Evolutionary conservation across 441 rosid genomes (phyloP).

Genomic region (Populus hybrid): DNA sequence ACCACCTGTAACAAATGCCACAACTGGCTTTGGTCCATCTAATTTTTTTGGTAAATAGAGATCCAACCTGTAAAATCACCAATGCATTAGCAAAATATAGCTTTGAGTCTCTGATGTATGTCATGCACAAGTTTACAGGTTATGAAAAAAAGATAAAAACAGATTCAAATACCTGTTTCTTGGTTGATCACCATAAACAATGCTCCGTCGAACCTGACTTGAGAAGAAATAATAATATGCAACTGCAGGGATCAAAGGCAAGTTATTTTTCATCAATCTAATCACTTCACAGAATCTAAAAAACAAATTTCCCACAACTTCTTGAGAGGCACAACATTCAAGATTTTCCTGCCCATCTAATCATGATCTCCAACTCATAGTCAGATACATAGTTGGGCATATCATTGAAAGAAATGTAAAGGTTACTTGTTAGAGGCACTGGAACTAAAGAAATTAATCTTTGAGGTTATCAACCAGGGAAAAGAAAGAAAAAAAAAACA

Average conservation of each 20-base stretch:
- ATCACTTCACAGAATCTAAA: not conserved
- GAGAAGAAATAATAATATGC: slow-evolving; percentile 85
- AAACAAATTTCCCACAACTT: not conserved
- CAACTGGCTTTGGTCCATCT: slow-evolving; percentile 77
- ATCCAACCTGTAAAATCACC: slow-evolving; percentile 63
- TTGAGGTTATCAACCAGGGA: too few relatives aligned
- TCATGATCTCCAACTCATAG: not conserved
- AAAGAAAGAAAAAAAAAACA: too few relatives aligned
- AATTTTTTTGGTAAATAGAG: slow-evolving; percentile 61
- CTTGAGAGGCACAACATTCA: not conserved
- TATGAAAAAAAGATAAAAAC: slow-evolving; percentile 4
- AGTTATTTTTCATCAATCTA: slow-evolving; percentile 8
- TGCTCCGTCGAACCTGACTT: slow-evolving; percentile 68
- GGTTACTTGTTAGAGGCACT: too few relatives aligned
- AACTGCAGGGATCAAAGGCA: slow-evolving; percentile 48
- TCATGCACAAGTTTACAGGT: not conserved
- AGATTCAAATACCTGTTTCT: slow-evolving; percentile 68
- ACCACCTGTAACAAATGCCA: slow-evolving; percentile 94
- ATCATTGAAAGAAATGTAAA: too few relatives aligned
- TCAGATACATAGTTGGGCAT: not conserved
- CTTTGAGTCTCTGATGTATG: slow-evolving; percentile 4
- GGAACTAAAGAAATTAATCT: too few relatives aligned
- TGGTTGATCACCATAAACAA: slow-evolving; percentile 91
- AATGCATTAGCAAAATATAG: slow-evolving; percentile 6
- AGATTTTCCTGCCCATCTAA: not conserved